Conservation (phyloP, 1,284 basidiomycete species). For the Phlebopus sp. region DNA sequence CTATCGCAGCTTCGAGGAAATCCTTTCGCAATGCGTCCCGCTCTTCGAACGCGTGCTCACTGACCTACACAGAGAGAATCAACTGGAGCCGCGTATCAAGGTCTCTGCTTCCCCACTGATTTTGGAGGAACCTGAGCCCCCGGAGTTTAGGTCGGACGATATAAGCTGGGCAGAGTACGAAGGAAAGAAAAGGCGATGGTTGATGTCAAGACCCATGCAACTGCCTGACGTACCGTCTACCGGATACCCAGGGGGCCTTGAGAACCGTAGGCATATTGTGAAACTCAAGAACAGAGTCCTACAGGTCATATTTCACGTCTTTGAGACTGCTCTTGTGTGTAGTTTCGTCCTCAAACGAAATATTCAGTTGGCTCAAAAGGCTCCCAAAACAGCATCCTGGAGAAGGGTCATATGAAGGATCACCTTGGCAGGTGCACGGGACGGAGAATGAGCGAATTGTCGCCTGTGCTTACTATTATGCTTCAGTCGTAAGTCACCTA, state of each 20-base stretch:
- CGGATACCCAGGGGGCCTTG: slow-evolving; percentile 43
- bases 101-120: slow-evolving; percentile 37
- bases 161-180: slow-evolving; percentile 44
- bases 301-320: slow-evolving; percentile 46
- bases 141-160: slow-evolving; percentile 48
- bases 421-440: slow-evolving; percentile 54
- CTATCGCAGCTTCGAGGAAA: slow-evolving; percentile 36
- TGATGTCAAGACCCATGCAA: slow-evolving; percentile 35
- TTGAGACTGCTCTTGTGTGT: too few species aligned
- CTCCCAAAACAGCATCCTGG: slow-evolving; percentile 34
- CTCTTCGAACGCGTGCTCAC: slow-evolving; percentile 53
- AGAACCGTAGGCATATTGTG: slow-evolving; percentile 36
- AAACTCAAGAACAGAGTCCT: slow-evolving; percentile 38
- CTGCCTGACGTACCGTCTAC: slow-evolving; percentile 44
- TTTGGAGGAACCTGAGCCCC: slow-evolving; percentile 49
- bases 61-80: slow-evolving; percentile 49
- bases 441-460: slow-evolving; percentile 55
- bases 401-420: slow-evolving; percentile 37
- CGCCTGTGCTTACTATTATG: slow-evolving; percentile 45
- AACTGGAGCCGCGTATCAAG: slow-evolving; percentile 43
- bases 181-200: slow-evolving; percentile 41
- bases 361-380: slow-evolving; percentile 2
- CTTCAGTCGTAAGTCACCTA: slow-evolving; percentile 34
- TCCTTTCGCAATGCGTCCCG: slow-evolving; percentile 42
- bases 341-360: slow-evolving; percentile 30